Evolutionary conservation across 2,329 filamentous ascomycete species (phyloP), one percentile per base, ranked within the genome.

Genomic region (Xylaria sp.): DNA sequence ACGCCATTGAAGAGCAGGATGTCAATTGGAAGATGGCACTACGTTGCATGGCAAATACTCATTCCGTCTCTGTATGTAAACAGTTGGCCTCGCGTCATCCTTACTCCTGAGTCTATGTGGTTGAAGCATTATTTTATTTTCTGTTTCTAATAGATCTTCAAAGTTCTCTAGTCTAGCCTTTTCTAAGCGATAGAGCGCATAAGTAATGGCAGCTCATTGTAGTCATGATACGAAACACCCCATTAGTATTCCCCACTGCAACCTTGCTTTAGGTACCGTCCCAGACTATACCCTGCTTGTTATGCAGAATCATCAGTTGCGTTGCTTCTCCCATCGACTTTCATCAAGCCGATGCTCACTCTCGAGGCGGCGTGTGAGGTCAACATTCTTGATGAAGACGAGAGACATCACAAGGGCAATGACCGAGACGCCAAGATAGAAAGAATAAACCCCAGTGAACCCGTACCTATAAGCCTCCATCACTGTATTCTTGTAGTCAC

Each of bases 391-490:
- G 46, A 76, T 63, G 63, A 75, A 76, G 6, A 72, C 13, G 15
- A 74, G 28, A 15, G 60, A 64, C 25, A 75, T 41, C 23, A 74
- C 57, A 18, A 75, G 60, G 18, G 65, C 68, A 10, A 75, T 15
- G 41, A 73, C 66, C 1, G 75, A 76, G n/a, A 75, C 23, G 25
- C 58, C 71, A 1, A 75, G 68, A 39, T 72, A 75, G 44, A 73
- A 72, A 10, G 75, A 63, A 57, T 63, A 70, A 13, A 75, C 65
- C 6, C 71, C 69, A 15, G 72, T 74, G 37, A 75, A 74, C 1
- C 75, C 75, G 34, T 68, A 75, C 41, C 72, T 75, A 52, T 76
- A 76, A 2, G 74, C 69, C 23, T 74, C 72, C 23, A 72, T 58
- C n/a, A 74, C 66, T 1, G 62, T 65, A 3, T 72, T 46, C 51